Evolutionary conservation across 148 eudicot species (phyloP), one percentile per base, ranked within the genome.

Genomic region (Dysphania ambrosioides): DNA sequence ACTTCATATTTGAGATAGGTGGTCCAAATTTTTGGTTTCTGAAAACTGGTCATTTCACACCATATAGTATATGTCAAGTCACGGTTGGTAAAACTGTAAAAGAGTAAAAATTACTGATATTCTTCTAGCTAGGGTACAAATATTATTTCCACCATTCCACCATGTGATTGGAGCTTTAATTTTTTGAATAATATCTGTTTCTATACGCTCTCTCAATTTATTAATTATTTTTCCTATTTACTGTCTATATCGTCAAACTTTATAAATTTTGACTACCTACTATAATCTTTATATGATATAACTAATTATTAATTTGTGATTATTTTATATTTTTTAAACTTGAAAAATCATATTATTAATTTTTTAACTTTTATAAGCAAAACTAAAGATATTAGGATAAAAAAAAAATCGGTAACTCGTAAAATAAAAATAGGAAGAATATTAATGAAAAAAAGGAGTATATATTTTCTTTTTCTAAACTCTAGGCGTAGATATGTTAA

Each of bases 51-150:
- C 71, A 40, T 10, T 67, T 67, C 53, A 67, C 71, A 67, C 71
- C 71, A 13, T 41, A 67, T 42, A 26, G 24, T 67, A 67, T 67
- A 67, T 41, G 55, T 67, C 71, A 67, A 67, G 71, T 67, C 71
- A 67, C 55, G 8, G 11, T 67, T 67, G 55, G 51, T 67, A 40
- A 67, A 67, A 66, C 8, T 9, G 40, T 12, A 67, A 67, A 67
- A 66, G n/a, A n/a, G 40, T 12, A 67, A 41, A 67, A 41, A 4
- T 67, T 5, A 38, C 29, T 26, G 51, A 16, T 24, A 19, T 65
- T 67, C 10, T 0, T 4, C 1, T 4, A 41, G 16, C 1, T 4
- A 41, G 16, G 51, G 71, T 67, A 32, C 32, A 41, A 41, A 0
- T 23, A 30, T 16, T 65, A 41, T 67, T 64, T 64, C n/a, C n/a